These are phyloP conservation scores for Retiboletus fuscus DNA, from an alignment of 1,284 basidiomycete genomes.

Conservation along the genomic window DNA sequence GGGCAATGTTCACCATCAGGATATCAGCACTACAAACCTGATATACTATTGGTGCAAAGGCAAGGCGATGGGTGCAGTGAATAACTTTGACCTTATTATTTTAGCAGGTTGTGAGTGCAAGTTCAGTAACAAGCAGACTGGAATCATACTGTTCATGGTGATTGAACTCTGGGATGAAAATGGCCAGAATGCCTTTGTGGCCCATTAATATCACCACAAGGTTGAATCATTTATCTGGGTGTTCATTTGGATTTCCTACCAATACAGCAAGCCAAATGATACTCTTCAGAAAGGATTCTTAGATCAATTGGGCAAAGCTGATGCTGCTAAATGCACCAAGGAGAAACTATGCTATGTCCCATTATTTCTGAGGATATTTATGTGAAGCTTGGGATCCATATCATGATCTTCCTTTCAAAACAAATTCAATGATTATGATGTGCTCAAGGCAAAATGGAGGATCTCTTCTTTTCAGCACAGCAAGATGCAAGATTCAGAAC, in stretches of 20 bases:
- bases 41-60: background rate
- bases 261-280: background rate
- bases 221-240: background rate
- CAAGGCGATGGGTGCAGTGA: background rate
- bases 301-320: background rate
- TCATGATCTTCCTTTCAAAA: no score
- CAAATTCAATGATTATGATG: no score
- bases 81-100: background rate
- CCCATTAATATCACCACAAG: background rate
- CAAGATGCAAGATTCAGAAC: no score
- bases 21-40: slow-evolving; percentile 1
- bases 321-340: background rate
- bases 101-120: background rate
- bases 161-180: background rate
- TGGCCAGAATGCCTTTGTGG: background rate
- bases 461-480: no score
- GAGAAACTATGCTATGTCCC: background rate
- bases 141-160: slow-evolving; percentile 1
- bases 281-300: background rate
- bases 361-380: no score
- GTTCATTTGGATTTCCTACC: background rate
- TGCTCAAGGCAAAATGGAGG: no score
- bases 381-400: no score
- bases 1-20: background rate
- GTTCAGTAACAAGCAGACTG: background rate